Evolutionary conservation across 225 moss, liverwort and hornwort species (phyloP).

Genomic region (Marchantia polymorpha): DNA sequence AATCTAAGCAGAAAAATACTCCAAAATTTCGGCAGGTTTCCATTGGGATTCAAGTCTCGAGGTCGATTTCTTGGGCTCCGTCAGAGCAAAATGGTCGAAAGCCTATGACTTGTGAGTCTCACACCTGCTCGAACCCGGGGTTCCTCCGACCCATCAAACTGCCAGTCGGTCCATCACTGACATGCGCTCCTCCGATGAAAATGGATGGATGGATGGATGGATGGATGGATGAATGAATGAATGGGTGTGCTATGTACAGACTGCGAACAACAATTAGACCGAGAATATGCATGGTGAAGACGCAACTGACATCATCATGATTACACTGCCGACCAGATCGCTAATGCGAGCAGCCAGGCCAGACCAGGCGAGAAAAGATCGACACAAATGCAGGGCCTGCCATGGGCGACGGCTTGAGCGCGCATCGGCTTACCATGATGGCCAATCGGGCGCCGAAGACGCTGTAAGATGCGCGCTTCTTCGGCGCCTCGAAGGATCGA

Average conservation of each 20-base stretch:
- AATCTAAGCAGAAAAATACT: neutral
- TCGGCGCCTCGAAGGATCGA: constrained; percentile 11
- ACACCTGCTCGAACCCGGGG: neutral
- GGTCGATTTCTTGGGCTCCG: neutral
- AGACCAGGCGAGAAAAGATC: neutral
- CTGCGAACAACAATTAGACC: too few species aligned
- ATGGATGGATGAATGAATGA: too few species aligned
- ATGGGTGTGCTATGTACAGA: neutral
- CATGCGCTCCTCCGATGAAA: neutral
- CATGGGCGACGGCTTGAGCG: neutral
- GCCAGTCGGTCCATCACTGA: neutral
- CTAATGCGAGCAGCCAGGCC: neutral
- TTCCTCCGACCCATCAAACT: neutral
- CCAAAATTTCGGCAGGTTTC: neutral
- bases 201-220: too few species aligned
- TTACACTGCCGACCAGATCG: neutral
- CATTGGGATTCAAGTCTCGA: neutral
- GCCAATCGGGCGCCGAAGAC: constrained; percentile 26
- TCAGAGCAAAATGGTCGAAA: neutral
- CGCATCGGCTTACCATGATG: constrained; percentile 24
- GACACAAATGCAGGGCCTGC: too few species aligned
- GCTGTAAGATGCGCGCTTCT: constrained; percentile 19
- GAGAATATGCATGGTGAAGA: neutral
- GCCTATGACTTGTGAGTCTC: neutral
- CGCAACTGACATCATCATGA: neutral